Evolutionary conservation across 108 stramenopile species (phyloP).

Genomic region (Fistulifera solaris): DNA sequence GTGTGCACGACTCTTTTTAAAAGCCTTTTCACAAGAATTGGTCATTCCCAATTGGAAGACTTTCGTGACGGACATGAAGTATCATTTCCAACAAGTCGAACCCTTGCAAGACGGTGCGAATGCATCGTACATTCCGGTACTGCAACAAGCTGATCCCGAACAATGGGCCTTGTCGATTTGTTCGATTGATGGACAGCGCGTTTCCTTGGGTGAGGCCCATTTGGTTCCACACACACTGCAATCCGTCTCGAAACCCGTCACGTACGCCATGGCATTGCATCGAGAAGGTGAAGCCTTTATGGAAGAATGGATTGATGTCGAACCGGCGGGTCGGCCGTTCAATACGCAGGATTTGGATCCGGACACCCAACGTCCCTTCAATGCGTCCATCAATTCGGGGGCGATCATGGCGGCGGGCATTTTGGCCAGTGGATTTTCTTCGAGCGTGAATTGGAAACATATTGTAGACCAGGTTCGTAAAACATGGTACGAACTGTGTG

Average conservation of each 20-base stretch:
- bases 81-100: constrained; percentile 1
- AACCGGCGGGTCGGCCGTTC: constrained; percentile 30
- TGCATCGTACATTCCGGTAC: constrained; percentile 27
- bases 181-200: constrained; percentile 25
- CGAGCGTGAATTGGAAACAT: constrained; percentile 8
- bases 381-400: constrained; percentile 31
- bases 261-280: constrained; percentile 19
- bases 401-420: constrained; percentile 29
- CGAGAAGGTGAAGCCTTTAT: constrained; percentile 16
- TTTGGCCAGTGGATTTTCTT: constrained; percentile 8
- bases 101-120: not conserved
- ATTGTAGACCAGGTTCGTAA: constrained; percentile 15
- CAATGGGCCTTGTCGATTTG: constrained; percentile 26
- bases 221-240: constrained; percentile 13
- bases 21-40: constrained; percentile 11
- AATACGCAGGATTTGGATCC: constrained; percentile 26
- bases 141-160: constrained; percentile 18
- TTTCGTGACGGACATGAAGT: constrained; percentile 9
- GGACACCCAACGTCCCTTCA: constrained; percentile 21
- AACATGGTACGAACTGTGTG: constrained; percentile 20
- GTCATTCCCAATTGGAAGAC: constrained; percentile 15
- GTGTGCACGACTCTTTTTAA: constrained; percentile 3
- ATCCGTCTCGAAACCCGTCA: constrained; percentile 24
- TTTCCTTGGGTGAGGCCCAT: constrained; percentile 9
- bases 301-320: constrained; percentile 26